These are phyloP conservation scores for Colletotrichum kahawae DNA, from an alignment of 2,329 filamentous ascomycete species.

Conservation along the genomic window DNA sequence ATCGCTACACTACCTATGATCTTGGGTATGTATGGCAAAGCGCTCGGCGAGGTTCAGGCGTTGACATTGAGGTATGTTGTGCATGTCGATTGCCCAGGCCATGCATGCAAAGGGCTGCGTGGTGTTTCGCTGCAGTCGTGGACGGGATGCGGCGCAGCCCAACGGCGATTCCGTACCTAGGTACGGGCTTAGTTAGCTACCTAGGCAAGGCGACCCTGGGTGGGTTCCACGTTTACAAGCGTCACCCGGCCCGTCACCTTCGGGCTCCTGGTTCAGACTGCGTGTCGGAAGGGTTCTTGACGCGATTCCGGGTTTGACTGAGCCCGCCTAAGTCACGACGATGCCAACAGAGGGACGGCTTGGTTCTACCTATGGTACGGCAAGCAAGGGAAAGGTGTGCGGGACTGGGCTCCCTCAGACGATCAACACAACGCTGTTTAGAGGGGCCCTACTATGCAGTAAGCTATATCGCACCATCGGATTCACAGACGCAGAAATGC, in stretches of 20 bases:
- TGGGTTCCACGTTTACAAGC: not conserved
- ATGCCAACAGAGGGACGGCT: not conserved
- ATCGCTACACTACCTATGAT: not conserved
- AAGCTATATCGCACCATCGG: not conserved
- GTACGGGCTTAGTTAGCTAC: too few species aligned
- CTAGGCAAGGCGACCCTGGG: not conserved
- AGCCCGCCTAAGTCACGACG: not conserved
- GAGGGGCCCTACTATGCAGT: not conserved
- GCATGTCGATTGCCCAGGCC: not conserved
- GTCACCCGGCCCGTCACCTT: not conserved
- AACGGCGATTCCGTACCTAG: constrained; percentile 10
- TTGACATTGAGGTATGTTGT: not conserved
- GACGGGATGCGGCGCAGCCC: not conserved
- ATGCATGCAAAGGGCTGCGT: not conserved
- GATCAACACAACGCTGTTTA: constrained; percentile 13
- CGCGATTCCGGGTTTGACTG: not conserved
- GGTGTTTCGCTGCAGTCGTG: not conserved
- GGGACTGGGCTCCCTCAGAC: not conserved
- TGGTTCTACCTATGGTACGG: not conserved
- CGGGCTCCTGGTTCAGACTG: not conserved
- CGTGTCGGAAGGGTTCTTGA: not conserved
- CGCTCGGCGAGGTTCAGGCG: not conserved
- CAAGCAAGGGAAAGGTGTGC: not conserved
- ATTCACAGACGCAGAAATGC: not conserved
- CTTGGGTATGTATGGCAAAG: not conserved